Evolutionary conservation across 2,329 filamentous ascomycete species (phyloP).

Genomic region (Trichoderma harzianum): DNA sequence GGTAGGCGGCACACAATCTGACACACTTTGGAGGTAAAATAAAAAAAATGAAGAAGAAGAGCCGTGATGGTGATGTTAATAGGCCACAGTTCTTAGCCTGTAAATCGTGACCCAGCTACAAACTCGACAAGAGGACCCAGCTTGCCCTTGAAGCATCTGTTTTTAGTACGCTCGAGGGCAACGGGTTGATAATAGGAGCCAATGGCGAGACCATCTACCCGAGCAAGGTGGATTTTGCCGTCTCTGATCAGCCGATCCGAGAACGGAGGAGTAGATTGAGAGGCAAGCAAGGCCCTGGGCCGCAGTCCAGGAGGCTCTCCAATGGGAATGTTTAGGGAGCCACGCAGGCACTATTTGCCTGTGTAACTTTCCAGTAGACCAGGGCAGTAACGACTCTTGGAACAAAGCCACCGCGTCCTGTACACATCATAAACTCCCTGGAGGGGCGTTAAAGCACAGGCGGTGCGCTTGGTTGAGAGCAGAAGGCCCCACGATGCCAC

Average conservation of each 20-base stretch:
- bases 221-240: constrained; percentile 25
- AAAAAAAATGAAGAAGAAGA: no score
- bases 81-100: not conserved
- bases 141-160: not conserved
- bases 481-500: not conserved
- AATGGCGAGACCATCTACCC: constrained; percentile 31
- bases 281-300: constrained; percentile 22
- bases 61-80: not conserved
- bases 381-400: constrained; percentile 16
- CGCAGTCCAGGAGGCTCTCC: constrained; percentile 26
- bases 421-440: not conserved
- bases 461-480: not conserved
- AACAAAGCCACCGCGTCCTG: not conserved
- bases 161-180: not conserved
- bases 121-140: not conserved
- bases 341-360: constrained; percentile 21
- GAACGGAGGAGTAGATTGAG: not conserved
- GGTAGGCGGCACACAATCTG: not conserved
- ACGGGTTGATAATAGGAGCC: constrained; percentile 22
- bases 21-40: not conserved
- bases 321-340: constrained; percentile 19
- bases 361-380: constrained; percentile 24
- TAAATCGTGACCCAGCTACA: not conserved
- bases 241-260: constrained; percentile 19
- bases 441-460: not conserved